Base-by-base conservation (phyloP, 2,329 filamentous ascomycete genomes). In the Cephalotrichum gorgonifer region DNA sequence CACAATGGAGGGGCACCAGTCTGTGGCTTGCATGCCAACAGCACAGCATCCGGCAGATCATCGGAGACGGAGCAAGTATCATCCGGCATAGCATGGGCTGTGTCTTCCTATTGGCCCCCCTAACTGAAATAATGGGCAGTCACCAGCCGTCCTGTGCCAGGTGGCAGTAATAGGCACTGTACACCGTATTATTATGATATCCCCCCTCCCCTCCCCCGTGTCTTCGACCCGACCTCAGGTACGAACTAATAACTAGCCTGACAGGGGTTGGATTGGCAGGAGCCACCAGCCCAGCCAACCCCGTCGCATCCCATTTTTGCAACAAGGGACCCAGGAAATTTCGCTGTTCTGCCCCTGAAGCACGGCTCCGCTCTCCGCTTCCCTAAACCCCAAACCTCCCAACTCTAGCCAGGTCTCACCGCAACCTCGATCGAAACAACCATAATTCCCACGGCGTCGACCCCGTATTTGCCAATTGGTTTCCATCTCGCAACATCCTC, bases 301-400 rank as follows among this genome's bases (percentile, higher is more conserved):
- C 23, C 12, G 23, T 41, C 25, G 22, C 44, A 26, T 30, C 44
- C 44, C 31, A 35, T 49, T 49, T 47, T 43, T 49, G 47, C 47
- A 43, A 25, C 33, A 35, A 22, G 35, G 43, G 30, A 33, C 43
- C 15, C 43, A 49, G 42, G 41, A 49, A 49, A 49, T 44, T 49
- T 54, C 49, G 52, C 51, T 52, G 54, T 50, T 52, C 50, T 56
- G 55, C 54, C 54, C 54, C 54, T 56, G 54, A 52, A 44, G 48
- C 48, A 49, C 45, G 53, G 54, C 51, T 54, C 48, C 55, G 54
- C 54, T 55, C 54, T 51, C 44, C 49, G 52, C 38, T 26, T 31
- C 31, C 50, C 38, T 44, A 50, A 55, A 51, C 43, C 48, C 54
- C 50, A 53, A 50, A 54, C 41, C 41, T 43, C 42, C 47, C 41